Evolutionary conservation across 2,329 filamentous ascomycete species (phyloP).

Genomic region (Teratosphaeria epicoccoides): DNA sequence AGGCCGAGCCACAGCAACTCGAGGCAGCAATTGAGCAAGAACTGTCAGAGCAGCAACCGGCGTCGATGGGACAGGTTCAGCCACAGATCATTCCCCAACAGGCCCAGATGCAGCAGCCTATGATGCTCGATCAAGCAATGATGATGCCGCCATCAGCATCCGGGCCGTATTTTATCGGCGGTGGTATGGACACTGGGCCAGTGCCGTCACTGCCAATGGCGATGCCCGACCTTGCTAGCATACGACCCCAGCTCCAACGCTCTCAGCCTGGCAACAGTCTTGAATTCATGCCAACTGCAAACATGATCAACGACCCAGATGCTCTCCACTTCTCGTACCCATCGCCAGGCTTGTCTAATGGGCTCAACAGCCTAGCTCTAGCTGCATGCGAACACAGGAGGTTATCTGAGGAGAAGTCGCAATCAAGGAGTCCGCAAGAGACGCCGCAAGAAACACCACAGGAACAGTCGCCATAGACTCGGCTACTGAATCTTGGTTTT

Average conservation of each 20-base stretch:
- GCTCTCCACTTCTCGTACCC: conserved; percentile 27
- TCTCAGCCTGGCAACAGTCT: conserved; percentile 23
- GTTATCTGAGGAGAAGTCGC: conserved; percentile 22
- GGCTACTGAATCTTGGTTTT: not conserved
- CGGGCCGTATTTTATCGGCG: conserved; percentile 25
- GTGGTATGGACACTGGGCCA: conserved; percentile 23
- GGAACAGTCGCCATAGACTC: not conserved
- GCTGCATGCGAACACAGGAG: conserved; percentile 27
- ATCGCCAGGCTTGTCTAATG: conserved; percentile 28
- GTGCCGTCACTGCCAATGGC: conserved; percentile 25
- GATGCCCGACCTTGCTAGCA: conserved; percentile 18
- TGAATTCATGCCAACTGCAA: conserved; percentile 22
- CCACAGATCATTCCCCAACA: conserved; percentile 7
- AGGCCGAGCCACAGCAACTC: conserved; percentile 19
- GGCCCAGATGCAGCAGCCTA: conserved; percentile 9
- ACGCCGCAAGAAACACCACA: not conserved
- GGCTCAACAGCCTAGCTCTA: conserved; percentile 28
- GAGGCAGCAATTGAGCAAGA: conserved; percentile 27
- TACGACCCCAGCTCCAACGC: conserved; percentile 24
- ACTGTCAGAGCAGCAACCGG: conserved; percentile 18
- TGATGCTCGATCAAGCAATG: conserved; percentile 15
- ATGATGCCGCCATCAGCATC: conserved; percentile 14
- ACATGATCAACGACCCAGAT: conserved; percentile 22
- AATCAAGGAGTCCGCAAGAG: conserved; percentile 13
- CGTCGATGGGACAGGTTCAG: conserved; percentile 1